A percentile compares a stretch with the other conserved stretches of the same genome.
These are phyloP conservation scores for Cladosporium velox DNA, from an alignment of 2,329 filamentous ascomycete species.

Conservation along the genomic window DNA sequence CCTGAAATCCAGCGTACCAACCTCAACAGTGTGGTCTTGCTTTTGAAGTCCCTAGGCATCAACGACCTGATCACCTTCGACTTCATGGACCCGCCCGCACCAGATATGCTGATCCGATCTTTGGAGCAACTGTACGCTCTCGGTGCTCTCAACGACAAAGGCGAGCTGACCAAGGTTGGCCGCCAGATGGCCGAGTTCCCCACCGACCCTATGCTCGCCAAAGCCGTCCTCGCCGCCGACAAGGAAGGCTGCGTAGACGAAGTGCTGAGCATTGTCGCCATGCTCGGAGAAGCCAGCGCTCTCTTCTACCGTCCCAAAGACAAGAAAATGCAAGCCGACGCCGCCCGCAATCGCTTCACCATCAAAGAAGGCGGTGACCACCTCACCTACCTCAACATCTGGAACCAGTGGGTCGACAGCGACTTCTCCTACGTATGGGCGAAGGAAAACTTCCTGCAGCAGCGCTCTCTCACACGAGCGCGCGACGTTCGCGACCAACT, in stretches of 20 bases:
- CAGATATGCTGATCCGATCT: conserved; percentile 83
- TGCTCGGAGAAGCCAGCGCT: conserved; percentile 84
- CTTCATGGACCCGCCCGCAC: conserved; percentile 91
- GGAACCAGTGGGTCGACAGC: conserved; percentile 91
- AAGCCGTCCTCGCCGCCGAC: conserved; percentile 83
- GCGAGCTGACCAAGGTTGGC: conserved; percentile 85
- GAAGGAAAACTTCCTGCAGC: conserved; percentile 90
- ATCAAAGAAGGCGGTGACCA: conserved; percentile 90
- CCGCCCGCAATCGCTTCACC: conserved; percentile 83
- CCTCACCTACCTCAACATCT: conserved; percentile 84
- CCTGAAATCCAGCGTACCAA: conserved; percentile 93
- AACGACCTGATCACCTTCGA: conserved; percentile 92
- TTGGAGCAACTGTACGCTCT: conserved; percentile 90
- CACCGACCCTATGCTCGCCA: conserved; percentile 86
- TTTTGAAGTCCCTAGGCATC: conserved; percentile 87
- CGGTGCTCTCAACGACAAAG: conserved; percentile 83
- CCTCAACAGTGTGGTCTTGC: conserved; percentile 77
- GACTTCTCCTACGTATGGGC: conserved; percentile 88
- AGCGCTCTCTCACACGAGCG: conserved; percentile 82
- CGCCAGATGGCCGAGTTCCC: conserved; percentile 96
- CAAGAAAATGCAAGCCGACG: conserved; percentile 95
- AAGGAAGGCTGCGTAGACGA: conserved; percentile 93
- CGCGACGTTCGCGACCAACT: conserved; percentile 92
- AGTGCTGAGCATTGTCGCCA: conserved; percentile 87
- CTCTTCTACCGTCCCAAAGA: conserved; percentile 96